Conservation (phyloP, 768 basidiomycete genomes). For the Lentinula edodes region DNA sequence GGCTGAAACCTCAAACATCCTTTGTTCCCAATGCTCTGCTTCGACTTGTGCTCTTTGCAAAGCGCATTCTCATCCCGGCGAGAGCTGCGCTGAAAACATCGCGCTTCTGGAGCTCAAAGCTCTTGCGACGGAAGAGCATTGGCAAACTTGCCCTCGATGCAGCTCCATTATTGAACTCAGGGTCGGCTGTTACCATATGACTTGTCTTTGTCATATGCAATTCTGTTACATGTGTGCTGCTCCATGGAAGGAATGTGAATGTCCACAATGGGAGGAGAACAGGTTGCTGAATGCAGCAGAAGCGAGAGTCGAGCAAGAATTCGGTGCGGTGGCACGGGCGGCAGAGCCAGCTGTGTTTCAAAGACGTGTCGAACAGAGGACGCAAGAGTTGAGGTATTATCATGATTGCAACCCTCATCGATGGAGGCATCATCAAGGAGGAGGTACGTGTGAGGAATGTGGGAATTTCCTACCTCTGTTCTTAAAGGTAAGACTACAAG, state of each 20-base stretch:
- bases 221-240: slow-evolving; percentile 65
- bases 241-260: slow-evolving; percentile 57
- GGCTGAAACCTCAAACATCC: slow-evolving; percentile 12
- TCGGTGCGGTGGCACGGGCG: slow-evolving; percentile 21
- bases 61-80: slow-evolving; percentile 31
- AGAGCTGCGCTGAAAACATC: slow-evolving; percentile 37
- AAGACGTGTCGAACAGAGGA: slow-evolving; percentile 25
- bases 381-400: slow-evolving; percentile 35
- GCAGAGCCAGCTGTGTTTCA: slow-evolving; percentile 22
- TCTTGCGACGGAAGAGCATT: slow-evolving; percentile 39
- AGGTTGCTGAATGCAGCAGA: slow-evolving; percentile 37
- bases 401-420: slow-evolving; percentile 46
- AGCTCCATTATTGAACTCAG: slow-evolving; percentile 48
- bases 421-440: slow-evolving; percentile 41
- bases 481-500: slow-evolving; percentile 39
- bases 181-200: slow-evolving; percentile 62
- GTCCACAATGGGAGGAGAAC: slow-evolving; percentile 60
- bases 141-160: slow-evolving; percentile 65
- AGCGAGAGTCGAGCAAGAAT: slow-evolving; percentile 36
- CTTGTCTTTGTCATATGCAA: slow-evolving; percentile 48
- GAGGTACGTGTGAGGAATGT: slow-evolving; percentile 44
- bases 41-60: slow-evolving; percentile 47
- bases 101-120: slow-evolving; percentile 35
- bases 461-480: slow-evolving; percentile 31
- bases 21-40: slow-evolving; percentile 35